phyloP scores from a whole-genome alignment of 2,329 filamentous ascomycete species.

The Kalmusia sp. region DNA sequence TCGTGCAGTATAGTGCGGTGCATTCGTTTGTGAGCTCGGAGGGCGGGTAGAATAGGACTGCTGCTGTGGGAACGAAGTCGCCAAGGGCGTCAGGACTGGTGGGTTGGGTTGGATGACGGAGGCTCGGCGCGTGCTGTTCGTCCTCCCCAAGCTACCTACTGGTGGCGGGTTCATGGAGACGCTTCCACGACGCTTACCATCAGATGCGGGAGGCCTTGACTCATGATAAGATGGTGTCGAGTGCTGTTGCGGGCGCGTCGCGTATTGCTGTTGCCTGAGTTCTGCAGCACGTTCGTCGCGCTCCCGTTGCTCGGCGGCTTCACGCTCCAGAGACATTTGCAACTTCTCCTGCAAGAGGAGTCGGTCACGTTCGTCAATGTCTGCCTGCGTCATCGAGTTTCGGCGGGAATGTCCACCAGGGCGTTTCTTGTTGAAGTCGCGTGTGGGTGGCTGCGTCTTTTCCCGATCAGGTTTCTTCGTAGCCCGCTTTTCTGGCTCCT shows the following conservation, averaged over 20 bases:
- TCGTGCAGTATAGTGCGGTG: slow-evolving; percentile 23
- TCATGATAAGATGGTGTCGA: slow-evolving; percentile 11
- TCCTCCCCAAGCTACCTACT: slow-evolving; percentile 16
- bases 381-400: slow-evolving; percentile 20
- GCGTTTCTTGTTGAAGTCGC: slow-evolving; percentile 21
- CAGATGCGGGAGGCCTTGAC: slow-evolving; percentile 11
- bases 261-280: slow-evolving; percentile 30
- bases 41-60: slow-evolving; percentile 22
- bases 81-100: slow-evolving; percentile 16
- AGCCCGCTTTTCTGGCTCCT: slow-evolving; percentile 13
- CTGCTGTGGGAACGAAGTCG: slow-evolving; percentile 18
- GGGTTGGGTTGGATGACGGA: slow-evolving; percentile 32
- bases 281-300: slow-evolving; percentile 20
- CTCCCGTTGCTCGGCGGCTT: slow-evolving; percentile 24
- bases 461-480: slow-evolving; percentile 25
- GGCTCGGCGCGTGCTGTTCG: slow-evolving; percentile 27
- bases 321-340: slow-evolving; percentile 24
- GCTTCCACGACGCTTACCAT: slow-evolving; percentile 26
- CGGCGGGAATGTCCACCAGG: slow-evolving; percentile 23
- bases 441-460: slow-evolving; percentile 24
- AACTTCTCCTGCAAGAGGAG: slow-evolving; percentile 19
- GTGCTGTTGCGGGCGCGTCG: slow-evolving; percentile 22
- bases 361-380: slow-evolving; percentile 10
- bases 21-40: slow-evolving; percentile 21
- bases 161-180: slow-evolving; percentile 24